A percentile compares a stretch with the other conserved stretches of the same genome.
phyloP scores from a whole-genome alignment of 306 rosid genomes.

The Cicer cuneatum region DNA sequence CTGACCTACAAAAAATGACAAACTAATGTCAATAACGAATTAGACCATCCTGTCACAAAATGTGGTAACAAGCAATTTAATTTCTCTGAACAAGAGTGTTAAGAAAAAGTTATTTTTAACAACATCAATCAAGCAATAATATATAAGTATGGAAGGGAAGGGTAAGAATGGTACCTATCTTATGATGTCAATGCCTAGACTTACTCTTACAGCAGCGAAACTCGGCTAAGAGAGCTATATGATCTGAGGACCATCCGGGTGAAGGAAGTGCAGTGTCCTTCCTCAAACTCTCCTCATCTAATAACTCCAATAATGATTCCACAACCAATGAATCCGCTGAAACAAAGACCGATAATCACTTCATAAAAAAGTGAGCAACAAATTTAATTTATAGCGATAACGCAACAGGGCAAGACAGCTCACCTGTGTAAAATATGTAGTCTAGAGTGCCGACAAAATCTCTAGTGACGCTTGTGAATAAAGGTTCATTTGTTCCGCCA shows the following conservation, averaged over 20 bases:
- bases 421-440: conserved; percentile 98
- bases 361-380: conserved; percentile 14
- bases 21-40: conserved; percentile 37
- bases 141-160: conserved; percentile 4
- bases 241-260: conserved; percentile 99
- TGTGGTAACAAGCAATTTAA: not conserved
- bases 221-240: conserved; percentile 92
- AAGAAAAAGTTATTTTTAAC: not conserved
- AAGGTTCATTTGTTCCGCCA: conserved; percentile 81
- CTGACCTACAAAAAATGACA: conserved; percentile 54
- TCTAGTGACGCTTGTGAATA: conserved; percentile 88
- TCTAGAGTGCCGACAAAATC: conserved; percentile 96
- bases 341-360: conserved; percentile 39
- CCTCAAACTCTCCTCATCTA: conserved; percentile 96
- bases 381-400: conserved; percentile 3
- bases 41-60: conserved; percentile 12
- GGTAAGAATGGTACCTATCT: conserved; percentile 43
- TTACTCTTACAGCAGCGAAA: conserved; percentile 91
- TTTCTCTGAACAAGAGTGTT: not conserved
- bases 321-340: conserved; percentile 96
- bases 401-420: conserved; percentile 37
- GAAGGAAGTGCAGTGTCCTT: conserved; percentile 99
- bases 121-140: not conserved
- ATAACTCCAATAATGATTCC: conserved; percentile 89
- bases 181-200: conserved; percentile 73